Base-by-base conservation (phyloP, 83 land plant genomes). In the Picea abies region DNA sequence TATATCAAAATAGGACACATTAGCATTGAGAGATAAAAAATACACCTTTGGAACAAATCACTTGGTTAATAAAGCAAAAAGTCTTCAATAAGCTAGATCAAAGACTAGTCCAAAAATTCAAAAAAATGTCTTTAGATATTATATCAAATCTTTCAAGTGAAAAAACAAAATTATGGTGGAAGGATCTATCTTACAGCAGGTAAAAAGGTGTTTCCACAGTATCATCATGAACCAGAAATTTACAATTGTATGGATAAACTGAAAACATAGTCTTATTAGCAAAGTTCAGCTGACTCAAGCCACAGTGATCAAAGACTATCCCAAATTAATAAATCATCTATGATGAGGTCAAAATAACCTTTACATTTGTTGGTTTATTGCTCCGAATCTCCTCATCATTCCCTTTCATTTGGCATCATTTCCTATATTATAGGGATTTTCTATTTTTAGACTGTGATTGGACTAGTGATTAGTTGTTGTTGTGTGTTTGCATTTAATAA, bases 181-280 rank as follows among this genome's bases (percentile, higher is more conserved):
- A 76, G 26, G 60, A 35, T 76, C 29, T 49, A 76, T 76, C 49
- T 76, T 49, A 26, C 52, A 76, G 61, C 60, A 76, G 60, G 52
- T 39, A 72, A 39, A 39, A n/a, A 41, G 19, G 52, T 39, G 76
- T 32, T 72, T 41, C 23, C 10, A 11, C 20, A n/a, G 4, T 19
- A 69, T 32, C 1, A 72, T 72, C 16, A 26, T 67, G 35, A 4
- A 32, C 17, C 11, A 29, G 3, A 4, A 22, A 2, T 66, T 66
- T 66, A 47, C 11, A 47, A 66, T 66, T 66, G 70, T 29, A 26
- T 66, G 14, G 32, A 25, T 25, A 23, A 66, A 22, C 32, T 11
- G 37, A 19, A 66, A 23, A 29, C 49, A 3, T 41, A 17, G 76
- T 41, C 49, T n/a, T 44, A 17, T 72, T 20, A 72, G 8, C 76